Base-by-base conservation (phyloP, 148 eudicot genomes). In the Arctostaphylos glauca region DNA sequence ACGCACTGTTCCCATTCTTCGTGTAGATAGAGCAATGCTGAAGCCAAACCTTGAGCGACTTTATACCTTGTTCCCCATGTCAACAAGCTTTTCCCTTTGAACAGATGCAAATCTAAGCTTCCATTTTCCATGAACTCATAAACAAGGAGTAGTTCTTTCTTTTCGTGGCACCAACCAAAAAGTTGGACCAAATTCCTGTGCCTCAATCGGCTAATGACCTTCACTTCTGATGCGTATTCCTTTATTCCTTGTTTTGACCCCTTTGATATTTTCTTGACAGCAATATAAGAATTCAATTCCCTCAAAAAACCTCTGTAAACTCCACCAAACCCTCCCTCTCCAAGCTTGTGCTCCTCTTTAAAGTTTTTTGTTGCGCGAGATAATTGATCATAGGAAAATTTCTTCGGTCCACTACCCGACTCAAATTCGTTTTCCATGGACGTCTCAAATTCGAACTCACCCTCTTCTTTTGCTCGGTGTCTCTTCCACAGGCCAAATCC, bases 181-280 rank as follows among this genome's bases (percentile, higher is more conserved):
- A 86, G 88, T 19, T 56, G 83, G 53, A 90, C 90, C 64, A 89
- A 78, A 62, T 89, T 89, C 59, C 78, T 85, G 41, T 89, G 91
- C 60, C 88, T 84, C 58, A 89, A 60, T 49, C 62, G 71, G 54
- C 90, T 86, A 25, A 89, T 86, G 53, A 86, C 83, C 84, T 81
- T 86, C 48, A 89, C 88, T 81, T 89, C 88, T 0, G 91, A 73
- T 55, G 78, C 82, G 5, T 87, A 87, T 67, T 87, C 88, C 75
- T 82, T 87, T 52, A 74, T 25, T 31, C 91, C 90, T 49, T 89
- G 91, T 21, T 78, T 84, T 5, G 91, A 87, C 0, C 60, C 79
- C 12, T 53, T 84, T 8, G 90, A 84, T 3, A 89, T 71, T 56
- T 84, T 80, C 82, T 89, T 87, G 3, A 89, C 88, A 44, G 91